Evolutionary conservation across 768 basidiomycete genomes (phyloP).

Genomic region (Solioccasus polychromus): DNA sequence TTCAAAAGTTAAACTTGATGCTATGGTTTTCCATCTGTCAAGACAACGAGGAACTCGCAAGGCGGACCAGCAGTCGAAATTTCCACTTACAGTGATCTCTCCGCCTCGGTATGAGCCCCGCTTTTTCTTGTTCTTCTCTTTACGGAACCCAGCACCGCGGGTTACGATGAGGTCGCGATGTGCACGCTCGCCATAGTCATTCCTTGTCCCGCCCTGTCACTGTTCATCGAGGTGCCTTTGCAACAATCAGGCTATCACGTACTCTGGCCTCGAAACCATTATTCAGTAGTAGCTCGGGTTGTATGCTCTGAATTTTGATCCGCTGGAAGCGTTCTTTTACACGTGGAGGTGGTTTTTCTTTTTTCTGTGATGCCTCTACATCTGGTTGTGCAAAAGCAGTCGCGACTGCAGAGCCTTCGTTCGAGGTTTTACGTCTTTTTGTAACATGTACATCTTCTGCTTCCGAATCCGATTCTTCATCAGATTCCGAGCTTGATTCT

Average conservation of each 20-base stretch:
- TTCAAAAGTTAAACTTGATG: conserved; percentile 71
- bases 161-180: conserved; percentile 89
- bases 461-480: conserved; percentile 16
- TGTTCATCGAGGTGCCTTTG: not conserved
- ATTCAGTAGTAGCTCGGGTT: conserved; percentile 41
- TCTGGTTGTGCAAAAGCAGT: conserved; percentile 37
- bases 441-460: conserved; percentile 31
- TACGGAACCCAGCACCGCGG: conserved; percentile 91
- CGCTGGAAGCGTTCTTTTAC: conserved; percentile 75
- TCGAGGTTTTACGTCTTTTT: conserved; percentile 61
- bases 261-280: conserved; percentile 86
- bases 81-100: conserved; percentile 77
- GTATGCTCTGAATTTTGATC: conserved; percentile 63
- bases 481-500: conserved; percentile 19
- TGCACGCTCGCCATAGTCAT: conserved; percentile 88
- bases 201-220: conserved; percentile 53
- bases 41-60: conserved; percentile 3
- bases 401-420: conserved; percentile 46
- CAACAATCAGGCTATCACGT: conserved; percentile 15
- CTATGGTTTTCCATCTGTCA: conserved; percentile 76
- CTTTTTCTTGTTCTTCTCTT: conserved; percentile 99
- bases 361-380: conserved; percentile 1
- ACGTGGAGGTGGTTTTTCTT: conserved; percentile 31
- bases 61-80: not conserved
- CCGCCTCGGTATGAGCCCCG: conserved; percentile 91